phyloP scores from a whole-genome alignment of 208 protist genomes.

The Crithidia acanthocephali region DNA sequence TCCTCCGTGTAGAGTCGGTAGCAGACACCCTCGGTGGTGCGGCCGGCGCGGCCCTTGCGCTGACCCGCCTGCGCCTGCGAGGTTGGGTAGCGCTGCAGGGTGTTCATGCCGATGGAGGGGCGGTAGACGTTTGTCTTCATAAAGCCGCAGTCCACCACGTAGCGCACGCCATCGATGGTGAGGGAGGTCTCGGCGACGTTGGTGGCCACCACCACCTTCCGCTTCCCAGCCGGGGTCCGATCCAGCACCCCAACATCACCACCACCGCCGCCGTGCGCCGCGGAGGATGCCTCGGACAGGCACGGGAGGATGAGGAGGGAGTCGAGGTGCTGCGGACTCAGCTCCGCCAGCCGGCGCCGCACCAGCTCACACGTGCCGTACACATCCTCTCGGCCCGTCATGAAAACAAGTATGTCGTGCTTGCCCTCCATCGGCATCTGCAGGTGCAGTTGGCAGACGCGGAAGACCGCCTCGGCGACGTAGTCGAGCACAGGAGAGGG shows the following conservation, averaged over 20 bases:
- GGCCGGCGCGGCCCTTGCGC: constrained; percentile 97
- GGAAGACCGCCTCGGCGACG: constrained; percentile 82
- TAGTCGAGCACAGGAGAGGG: constrained; percentile 82
- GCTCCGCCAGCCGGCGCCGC: constrained; percentile 86
- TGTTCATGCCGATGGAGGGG: constrained; percentile 97
- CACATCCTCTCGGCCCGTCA: constrained; percentile 98
- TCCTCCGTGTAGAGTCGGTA: constrained; percentile 98
- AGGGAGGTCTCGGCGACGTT: constrained; percentile 99
- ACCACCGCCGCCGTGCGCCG: background rate
- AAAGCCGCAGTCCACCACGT: constrained; percentile 98
- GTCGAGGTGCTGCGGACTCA: constrained; percentile 93
- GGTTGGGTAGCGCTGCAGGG: constrained; percentile 96
- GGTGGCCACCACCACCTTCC: constrained; percentile 99
- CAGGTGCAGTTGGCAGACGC: constrained; percentile 88
- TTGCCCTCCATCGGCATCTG: constrained; percentile 79
- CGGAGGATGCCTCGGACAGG: constrained; percentile 93
- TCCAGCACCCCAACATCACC: constrained; percentile 95
- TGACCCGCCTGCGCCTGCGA: constrained; percentile 98
- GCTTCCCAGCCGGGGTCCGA: constrained; percentile 81
- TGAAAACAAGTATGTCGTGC: constrained; percentile 99
- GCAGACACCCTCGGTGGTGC: constrained; percentile 95
- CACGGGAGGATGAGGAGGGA: constrained; percentile 90
- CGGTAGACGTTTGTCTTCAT: constrained; percentile 99
- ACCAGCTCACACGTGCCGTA: constrained; percentile 91
- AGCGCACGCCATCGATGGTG: constrained; percentile 97